Base-by-base conservation (phyloP, 169 alveolate species). In the Plasmodium vinckei region DNA sequence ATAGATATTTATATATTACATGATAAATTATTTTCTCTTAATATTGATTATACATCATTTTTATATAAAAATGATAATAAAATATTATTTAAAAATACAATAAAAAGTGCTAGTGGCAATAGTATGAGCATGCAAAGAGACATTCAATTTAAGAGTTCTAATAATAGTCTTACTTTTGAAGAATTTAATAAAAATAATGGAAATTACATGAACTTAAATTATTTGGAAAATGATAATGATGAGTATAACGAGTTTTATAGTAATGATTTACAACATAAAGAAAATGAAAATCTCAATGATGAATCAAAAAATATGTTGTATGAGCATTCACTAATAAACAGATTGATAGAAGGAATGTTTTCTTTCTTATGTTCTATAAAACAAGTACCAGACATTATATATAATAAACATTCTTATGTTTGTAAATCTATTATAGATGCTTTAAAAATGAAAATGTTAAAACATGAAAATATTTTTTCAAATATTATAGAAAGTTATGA, bases 1-100 rank as follows among this genome's bases (percentile, higher is more conserved):
- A 87, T 96, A 1, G 99, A 98, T 87, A 94, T 95, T 56, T 92
- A 93, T 70, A 95, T 95, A 1, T 75, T 97, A 0, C 94, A 96
- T 87, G 94, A 92, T 25, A 94, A 96, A 86, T 77, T 96, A 33
- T 98, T 97, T 87, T 89, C 97, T 59, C 88, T 97, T 1, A 96
- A 97, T 61, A 89, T 96, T 10, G 94, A 96, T 7, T 94, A 96
- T 39, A 89, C 96, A 10, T 94, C 96, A 88, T 92, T 94, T 72
- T 87, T 95, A 49, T 93, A 95, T 75, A 77, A 94, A 86, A 57
- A 92, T 87, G 63, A 63, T 84, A 88, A 67, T 87, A 61, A n/a
- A 19, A 1, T 10, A 5, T 5, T 72, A 42, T 70, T 47, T 87
- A 92, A 86, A 51, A 90, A 91, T 86, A 57, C 17, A 33, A 72